Base-by-base conservation (phyloP, 2,329 filamentous ascomycete species). In the Stagonosporopsis tanaceti region DNA sequence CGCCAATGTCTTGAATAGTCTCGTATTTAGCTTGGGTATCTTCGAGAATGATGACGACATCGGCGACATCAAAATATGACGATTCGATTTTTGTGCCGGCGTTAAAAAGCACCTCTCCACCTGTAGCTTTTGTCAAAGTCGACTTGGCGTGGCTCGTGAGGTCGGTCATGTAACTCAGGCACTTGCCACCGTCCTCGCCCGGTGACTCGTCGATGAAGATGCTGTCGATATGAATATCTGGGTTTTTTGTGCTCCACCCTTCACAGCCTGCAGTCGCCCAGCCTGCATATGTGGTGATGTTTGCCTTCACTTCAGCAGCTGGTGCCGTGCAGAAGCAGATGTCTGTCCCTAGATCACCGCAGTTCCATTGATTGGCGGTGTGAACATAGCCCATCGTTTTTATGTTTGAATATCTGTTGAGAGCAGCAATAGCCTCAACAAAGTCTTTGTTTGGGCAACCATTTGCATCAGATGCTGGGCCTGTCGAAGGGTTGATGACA, bases 121-220 rank as follows among this genome's bases (percentile, higher is more conserved):
- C 56, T 3, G 50, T 47, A 20, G 27, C 32, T 30, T 28, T 54
- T 6, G 56, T 59, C 40, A 59, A 25, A 5, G 41, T 11, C 2
- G 50, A 47, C 40, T 54, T 59, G 1, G 50, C 50, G 39, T 53
- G 35, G 24, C 34, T 44, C 3, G 56, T 59, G 9, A 59, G 35
- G 28, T 59, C 56, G 2, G 50, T 47, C 56, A 59, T 59, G 41
- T 54, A 59, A 46, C 35, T 38, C 40, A 53, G 45, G 24, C 56
- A 59, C 8, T 22, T 35, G 15, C 50, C 50, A 9, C 30, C 46
- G 30, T 59, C 56, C 40, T 53, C 5, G 12, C 50, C 56, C 1
- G 56, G 56, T 12, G 56, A 46, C 35, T 59, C 56, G 4, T 59
- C 56, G 37, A 59, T 54, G 40, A 59, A 59, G 34, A 59, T 47